phyloP scores from a whole-genome alignment of 176 grass and related monocot species.

The Ampelocalamus luodianensis region DNA sequence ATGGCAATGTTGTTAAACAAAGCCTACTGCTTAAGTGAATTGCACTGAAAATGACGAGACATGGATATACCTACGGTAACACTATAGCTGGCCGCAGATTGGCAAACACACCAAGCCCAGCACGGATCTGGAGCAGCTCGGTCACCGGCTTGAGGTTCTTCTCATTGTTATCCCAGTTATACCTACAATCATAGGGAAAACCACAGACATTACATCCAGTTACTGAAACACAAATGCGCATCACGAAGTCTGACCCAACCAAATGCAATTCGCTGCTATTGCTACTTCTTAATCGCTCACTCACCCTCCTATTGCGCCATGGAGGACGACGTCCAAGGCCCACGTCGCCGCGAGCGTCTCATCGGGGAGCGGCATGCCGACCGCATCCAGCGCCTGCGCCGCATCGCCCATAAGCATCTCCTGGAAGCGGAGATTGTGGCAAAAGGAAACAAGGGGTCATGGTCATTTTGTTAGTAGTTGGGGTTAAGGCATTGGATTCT shows the following conservation, averaged over 20 bases:
- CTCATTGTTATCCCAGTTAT: conserved; percentile 97
- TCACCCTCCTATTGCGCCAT: conserved; percentile 80
- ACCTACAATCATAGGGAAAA: conserved; percentile 38
- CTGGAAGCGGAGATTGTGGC: conserved; percentile 58
- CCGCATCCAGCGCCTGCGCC: conserved; percentile 64
- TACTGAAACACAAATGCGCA: too few species aligned
- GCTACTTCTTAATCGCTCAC: conserved; percentile 25
- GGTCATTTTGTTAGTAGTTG: background rate
- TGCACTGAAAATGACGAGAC: background rate
- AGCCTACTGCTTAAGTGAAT: background rate
- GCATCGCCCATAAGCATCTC: conserved; percentile 78
- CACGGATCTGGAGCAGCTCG: conserved; percentile 75
- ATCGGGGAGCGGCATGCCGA: conserved; percentile 75
- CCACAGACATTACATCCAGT: too few species aligned
- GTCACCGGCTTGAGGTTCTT: conserved; percentile 96
- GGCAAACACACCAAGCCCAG: conserved; percentile 73
- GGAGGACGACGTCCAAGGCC: conserved; percentile 70
- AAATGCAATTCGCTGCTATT: too few species aligned
- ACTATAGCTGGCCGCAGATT: conserved; percentile 85
- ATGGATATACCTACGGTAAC: conserved; percentile 67
- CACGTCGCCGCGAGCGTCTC: conserved; percentile 63
- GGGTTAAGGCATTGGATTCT: background rate
- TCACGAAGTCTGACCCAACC: too few species aligned
- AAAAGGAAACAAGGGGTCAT: background rate
- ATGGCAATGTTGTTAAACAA: background rate